phyloP scores from a whole-genome alignment of 2,329 filamentous ascomycete species.

The Aureobasidium sp. region DNA sequence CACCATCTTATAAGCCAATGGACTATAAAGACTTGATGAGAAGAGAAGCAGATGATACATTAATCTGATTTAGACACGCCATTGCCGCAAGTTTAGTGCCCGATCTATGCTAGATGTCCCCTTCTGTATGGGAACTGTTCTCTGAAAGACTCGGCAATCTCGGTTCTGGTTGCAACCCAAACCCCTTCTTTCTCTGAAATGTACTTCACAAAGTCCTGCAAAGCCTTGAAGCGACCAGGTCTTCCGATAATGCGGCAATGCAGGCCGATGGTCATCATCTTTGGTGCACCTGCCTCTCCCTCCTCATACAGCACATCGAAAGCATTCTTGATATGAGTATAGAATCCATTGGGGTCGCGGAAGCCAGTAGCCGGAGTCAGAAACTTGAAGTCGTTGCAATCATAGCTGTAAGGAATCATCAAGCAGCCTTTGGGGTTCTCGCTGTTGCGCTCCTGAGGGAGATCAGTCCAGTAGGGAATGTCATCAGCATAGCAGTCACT shows the following conservation, averaged over 20 bases:
- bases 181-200: conserved; percentile 46
- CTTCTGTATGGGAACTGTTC: conserved; percentile 44
- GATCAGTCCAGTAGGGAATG: conserved; percentile 50
- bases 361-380: conserved; percentile 40
- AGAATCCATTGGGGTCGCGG: conserved; percentile 40
- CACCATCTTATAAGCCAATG: no score
- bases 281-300: conserved; percentile 41
- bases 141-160: conserved; percentile 47
- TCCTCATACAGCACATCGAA: conserved; percentile 51
- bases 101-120: conserved; percentile 26
- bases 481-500: conserved; percentile 50
- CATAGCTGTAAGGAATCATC: conserved; percentile 48
- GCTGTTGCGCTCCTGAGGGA: conserved; percentile 41
- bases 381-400: conserved; percentile 49
- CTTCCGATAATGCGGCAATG: conserved; percentile 49
- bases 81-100: no score
- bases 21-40: no score
- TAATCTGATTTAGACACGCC: no score
- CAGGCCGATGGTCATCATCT: conserved; percentile 53
- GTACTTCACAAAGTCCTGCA: conserved; percentile 49
- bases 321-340: conserved; percentile 42
- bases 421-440: conserved; percentile 42
- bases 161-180: conserved; percentile 48
- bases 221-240: conserved; percentile 45
- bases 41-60: no score